Evolutionary conservation across 2,329 filamentous ascomycete genomes (phyloP), one percentile per base, ranked within the genome.

Genomic region (Fusarium tjaetaba): DNA sequence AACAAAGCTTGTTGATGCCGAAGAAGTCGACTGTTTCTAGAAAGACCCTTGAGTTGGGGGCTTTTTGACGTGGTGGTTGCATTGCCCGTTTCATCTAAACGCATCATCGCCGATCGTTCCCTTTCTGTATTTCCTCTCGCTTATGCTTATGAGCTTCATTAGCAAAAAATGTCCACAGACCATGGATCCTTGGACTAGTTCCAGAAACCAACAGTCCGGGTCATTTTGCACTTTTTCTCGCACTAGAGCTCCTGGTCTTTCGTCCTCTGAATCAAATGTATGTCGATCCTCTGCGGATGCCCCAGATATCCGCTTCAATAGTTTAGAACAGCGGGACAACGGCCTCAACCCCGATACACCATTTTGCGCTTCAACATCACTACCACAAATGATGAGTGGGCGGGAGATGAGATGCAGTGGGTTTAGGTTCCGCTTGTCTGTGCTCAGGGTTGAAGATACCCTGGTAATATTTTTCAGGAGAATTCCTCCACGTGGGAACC

Each of bases 401-500:
- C 49, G 45, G 62, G 65, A 68, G 46, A 68, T 52, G 45, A 66
- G 30, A 26, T 67, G 34, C 11, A 49, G 24, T 49, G 56, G 42
- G 14, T 52, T 30, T 52, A 46, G 24, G 38, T 39, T 52, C 39
- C 28, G 45, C 34, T 39, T 10, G 36, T 51, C 53, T 52, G 53
- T 61, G 63, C 65, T 53, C 30, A n/a, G 26, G 30, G 32, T 36
- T 45, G 65, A 38, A 13, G n/a, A 22, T 15, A 22, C 28, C 22
- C 57, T 39, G 8, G 42, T 45, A 6, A 16, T 32, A n/a, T 45
- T n/a, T 15, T 41, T 22, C 39, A 61, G 30, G 36, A 52, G 34
- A 20, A 41, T 49, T 41, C 28, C 36, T 42, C 63, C 65, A 68
- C 65, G 63, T 68, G 65, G 65, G 46, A 52, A 24, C 18, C 38